phyloP scores from a whole-genome alignment of 2,329 filamentous ascomycete species.

The Taxawa tesnikishii region DNA sequence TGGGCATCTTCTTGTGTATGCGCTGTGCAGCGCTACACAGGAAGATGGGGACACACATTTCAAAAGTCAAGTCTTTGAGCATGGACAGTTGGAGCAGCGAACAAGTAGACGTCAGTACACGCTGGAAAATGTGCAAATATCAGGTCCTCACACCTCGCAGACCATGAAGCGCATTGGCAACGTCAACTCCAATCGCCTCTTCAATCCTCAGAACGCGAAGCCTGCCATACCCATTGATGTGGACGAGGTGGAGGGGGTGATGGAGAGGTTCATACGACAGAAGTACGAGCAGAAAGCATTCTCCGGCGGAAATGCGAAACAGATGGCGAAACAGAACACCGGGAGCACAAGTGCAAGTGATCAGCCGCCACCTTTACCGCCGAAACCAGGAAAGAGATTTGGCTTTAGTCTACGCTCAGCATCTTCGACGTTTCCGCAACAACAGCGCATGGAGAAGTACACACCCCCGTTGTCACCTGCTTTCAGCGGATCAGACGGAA shows the following conservation, averaged over 20 bases:
- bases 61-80: slow-evolving; percentile 95
- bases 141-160: slow-evolving; percentile 30
- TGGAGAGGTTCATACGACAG: slow-evolving; percentile 89
- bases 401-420: slow-evolving; percentile 54
- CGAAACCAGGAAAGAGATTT: slow-evolving; percentile 48
- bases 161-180: slow-evolving; percentile 95
- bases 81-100: slow-evolving; percentile 97
- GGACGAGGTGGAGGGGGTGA: slow-evolving; percentile 84
- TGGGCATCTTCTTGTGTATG: slow-evolving; percentile 96
- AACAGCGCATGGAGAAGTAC: slow-evolving; percentile 35
- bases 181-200: slow-evolving; percentile 68
- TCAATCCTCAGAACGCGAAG: slow-evolving; percentile 74
- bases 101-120: slow-evolving; percentile 72
- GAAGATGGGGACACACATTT: slow-evolving; percentile 94
- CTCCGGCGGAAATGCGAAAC: slow-evolving; percentile 14
- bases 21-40: slow-evolving; percentile 91
- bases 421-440: slow-evolving; percentile 55
- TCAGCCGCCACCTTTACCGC: slow-evolving; percentile 44
- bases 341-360: slow-evolving; percentile 43
- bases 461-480: slow-evolving; percentile 23
- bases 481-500: slow-evolving; percentile 11
- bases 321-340: slow-evolving; percentile 38
- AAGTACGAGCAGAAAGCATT: slow-evolving; percentile 69
- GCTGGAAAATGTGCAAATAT: slow-evolving; percentile 2
- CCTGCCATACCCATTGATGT: slow-evolving; percentile 78